Evolutionary conservation across 2,329 filamentous ascomycete genomes (phyloP).

Genomic region (Cercospora berteroae): DNA sequence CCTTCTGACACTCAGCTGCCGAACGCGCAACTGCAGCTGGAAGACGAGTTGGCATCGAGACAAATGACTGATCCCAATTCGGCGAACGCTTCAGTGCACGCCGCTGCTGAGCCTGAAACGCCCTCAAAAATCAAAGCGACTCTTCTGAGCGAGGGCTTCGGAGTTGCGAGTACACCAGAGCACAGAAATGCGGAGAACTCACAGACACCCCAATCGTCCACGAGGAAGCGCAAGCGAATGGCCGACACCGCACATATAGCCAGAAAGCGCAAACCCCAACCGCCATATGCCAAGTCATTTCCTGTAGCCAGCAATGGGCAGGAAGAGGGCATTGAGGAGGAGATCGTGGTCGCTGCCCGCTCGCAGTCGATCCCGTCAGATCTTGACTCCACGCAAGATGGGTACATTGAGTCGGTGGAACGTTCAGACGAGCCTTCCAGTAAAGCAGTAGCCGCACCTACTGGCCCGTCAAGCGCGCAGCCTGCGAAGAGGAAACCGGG

Average conservation of each 20-base stretch:
- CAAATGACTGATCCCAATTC: conserved; percentile 1
- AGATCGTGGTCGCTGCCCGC: conserved; percentile 40
- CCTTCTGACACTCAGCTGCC: conserved; percentile 32
- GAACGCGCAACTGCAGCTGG: conserved; percentile 28
- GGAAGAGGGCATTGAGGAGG: conserved; percentile 40
- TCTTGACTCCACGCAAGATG: conserved; percentile 12
- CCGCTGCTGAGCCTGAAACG: conserved; percentile 9
- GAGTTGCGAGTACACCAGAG: not conserved
- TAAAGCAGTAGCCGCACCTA: not conserved
- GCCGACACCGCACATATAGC: conserved; percentile 14
- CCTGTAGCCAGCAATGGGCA: conserved; percentile 26
- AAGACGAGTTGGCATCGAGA: conserved; percentile 18
- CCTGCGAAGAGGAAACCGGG: conserved; percentile 31
- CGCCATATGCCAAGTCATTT: conserved; percentile 33
- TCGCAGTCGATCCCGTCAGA: not conserved
- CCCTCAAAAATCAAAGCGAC: conserved; percentile 10
- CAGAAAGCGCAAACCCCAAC: conserved; percentile 34
- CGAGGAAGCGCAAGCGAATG: conserved; percentile 33
- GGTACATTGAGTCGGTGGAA: conserved; percentile 1
- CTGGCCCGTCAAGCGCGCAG: not conserved
- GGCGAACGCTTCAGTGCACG: not conserved
- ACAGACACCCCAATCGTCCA: not conserved
- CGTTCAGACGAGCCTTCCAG: not conserved
- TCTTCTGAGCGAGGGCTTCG: not conserved
- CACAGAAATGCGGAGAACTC: not conserved